Conservation (phyloP, 2,329 filamentous ascomycete species). For the Aspergillus eucalypticola region DNA sequence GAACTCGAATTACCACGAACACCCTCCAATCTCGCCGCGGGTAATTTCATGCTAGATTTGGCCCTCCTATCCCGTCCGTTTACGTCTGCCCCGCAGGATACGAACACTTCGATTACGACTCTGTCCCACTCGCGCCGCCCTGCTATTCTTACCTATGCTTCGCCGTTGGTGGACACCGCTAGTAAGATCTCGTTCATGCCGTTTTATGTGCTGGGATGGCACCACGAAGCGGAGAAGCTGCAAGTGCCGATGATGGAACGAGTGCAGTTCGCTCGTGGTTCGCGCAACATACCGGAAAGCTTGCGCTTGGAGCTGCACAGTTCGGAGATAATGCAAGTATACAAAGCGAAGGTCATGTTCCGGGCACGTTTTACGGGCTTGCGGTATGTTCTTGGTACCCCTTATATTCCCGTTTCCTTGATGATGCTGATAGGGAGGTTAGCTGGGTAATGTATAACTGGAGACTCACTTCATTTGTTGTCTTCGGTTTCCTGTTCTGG, state of each 20-base stretch:
- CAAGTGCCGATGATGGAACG: constrained; percentile 71
- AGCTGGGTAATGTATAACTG: constrained; percentile 87
- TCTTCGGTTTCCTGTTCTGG: constrained; percentile 77
- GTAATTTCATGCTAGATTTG: constrained; percentile 94
- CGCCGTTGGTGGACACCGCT: constrained; percentile 65
- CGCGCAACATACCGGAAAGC: constrained; percentile 54
- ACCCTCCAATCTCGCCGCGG: constrained; percentile 69
- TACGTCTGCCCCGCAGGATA: constrained; percentile 29
- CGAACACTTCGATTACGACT: constrained; percentile 41
- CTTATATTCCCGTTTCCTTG: background rate
- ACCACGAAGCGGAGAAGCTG: constrained; percentile 64
- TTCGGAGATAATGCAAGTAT: constrained; percentile 71
- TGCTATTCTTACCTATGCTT: constrained; percentile 76
- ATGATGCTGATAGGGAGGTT: constrained; percentile 21
- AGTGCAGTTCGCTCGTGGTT: constrained; percentile 63
- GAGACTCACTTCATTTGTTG: constrained; percentile 66
- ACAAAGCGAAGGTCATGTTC: constrained; percentile 67
- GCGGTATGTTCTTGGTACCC: constrained; percentile 42
- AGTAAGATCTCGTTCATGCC: constrained; percentile 64
- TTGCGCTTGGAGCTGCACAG: constrained; percentile 70
- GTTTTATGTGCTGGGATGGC: constrained; percentile 68
- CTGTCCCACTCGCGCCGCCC: constrained; percentile 70
- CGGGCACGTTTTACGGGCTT: constrained; percentile 75
- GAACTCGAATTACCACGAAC: constrained; percentile 76
- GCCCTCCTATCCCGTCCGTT: constrained; percentile 60